These are phyloP conservation scores for Mitragyna speciosa DNA, from an alignment of 257 asterid genomes.

Conservation along the genomic window DNA sequence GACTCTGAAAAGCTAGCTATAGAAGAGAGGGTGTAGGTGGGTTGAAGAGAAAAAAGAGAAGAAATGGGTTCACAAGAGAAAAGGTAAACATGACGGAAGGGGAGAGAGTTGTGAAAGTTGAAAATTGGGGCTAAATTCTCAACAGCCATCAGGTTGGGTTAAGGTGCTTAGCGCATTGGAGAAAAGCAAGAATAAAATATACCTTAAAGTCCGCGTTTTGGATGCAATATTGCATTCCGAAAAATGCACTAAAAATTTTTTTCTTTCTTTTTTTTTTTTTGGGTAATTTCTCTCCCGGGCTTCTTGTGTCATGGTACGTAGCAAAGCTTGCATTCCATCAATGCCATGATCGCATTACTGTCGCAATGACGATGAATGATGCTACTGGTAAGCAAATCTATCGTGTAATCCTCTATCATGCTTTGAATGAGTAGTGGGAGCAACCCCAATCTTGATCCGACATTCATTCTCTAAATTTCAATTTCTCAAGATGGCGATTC, in stretches of 20 bases:
- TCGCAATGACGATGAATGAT: background rate
- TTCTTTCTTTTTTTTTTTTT: no score
- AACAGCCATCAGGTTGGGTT: no score
- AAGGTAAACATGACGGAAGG: background rate
- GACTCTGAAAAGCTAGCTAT: constrained; percentile 3
- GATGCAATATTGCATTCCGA: no score
- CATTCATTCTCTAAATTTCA: background rate
- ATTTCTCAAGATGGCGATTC: no score
- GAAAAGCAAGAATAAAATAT: no score
- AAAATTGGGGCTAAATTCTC: background rate
- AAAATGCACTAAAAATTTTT: no score
- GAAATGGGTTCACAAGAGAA: background rate
- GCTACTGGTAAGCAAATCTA: background rate
- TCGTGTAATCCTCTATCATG: background rate
- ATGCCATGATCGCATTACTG: no score
- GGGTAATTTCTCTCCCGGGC: no score
- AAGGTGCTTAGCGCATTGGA: no score
- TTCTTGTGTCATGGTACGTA: no score
- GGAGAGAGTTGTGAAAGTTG: background rate
- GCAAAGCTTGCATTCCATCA: no score
- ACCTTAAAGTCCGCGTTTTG: no score
- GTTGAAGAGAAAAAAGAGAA: background rate
- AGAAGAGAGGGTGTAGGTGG: background rate
- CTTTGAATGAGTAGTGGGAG: background rate
- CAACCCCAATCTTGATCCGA: background rate